Evolutionary conservation across 495 filamentous ascomycete species (phyloP).

Genomic region (Saxophila tyrrhenica): DNA sequence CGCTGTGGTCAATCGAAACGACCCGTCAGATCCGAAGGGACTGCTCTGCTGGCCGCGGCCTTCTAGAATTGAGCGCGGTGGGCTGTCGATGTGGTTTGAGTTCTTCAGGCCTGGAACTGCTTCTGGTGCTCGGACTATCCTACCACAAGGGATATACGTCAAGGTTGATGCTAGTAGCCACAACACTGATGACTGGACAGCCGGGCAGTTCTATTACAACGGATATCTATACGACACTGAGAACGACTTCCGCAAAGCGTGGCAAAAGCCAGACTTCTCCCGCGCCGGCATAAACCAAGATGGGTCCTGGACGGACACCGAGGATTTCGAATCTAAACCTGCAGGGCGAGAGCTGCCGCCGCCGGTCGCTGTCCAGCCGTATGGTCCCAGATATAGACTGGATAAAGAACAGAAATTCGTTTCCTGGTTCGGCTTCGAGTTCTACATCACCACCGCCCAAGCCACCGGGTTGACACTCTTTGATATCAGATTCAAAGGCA

Average conservation of each 20-base stretch:
- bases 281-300: slow-evolving; percentile 34
- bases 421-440: slow-evolving; percentile 37
- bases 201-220: slow-evolving; percentile 41
- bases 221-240: slow-evolving; percentile 37
- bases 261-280: slow-evolving; percentile 32
- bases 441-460: slow-evolving; percentile 37
- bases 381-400: slow-evolving; percentile 24
- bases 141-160: slow-evolving; percentile 16
- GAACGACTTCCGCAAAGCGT: slow-evolving; percentile 36
- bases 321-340: slow-evolving; percentile 31
- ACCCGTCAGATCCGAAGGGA: slow-evolving; percentile 11
- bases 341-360: slow-evolving; percentile 30
- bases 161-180: slow-evolving; percentile 16
- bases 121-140: slow-evolving; percentile 10
- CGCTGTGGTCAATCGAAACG: slow-evolving; percentile 6
- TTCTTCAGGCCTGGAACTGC: slow-evolving; percentile 12
- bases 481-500: slow-evolving; percentile 42
- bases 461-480: slow-evolving; percentile 38
- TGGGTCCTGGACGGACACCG: slow-evolving; percentile 34
- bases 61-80: slow-evolving; percentile 5
- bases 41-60: slow-evolving; percentile 12
- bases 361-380: slow-evolving; percentile 34
- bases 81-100: slow-evolving; percentile 15
- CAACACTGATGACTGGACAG: slow-evolving; percentile 28
- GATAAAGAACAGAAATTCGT: slow-evolving; percentile 12